Conservation (phyloP, 169 alveolate species). For the Theileria parva region DNA sequence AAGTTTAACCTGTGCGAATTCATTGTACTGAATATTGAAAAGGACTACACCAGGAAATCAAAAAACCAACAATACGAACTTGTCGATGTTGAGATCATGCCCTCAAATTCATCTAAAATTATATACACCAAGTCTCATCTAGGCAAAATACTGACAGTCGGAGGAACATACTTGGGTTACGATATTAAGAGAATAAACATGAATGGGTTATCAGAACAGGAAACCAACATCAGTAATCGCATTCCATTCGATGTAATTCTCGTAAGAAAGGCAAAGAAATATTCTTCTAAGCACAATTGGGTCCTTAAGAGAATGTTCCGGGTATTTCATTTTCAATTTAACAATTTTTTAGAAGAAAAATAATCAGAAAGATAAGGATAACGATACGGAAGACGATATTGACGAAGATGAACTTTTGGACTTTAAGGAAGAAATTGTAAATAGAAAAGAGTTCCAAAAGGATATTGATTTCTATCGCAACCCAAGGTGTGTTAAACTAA, state of each 20-base stretch:
- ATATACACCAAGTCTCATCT: conserved; percentile 66
- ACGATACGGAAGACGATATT: conserved; percentile 50
- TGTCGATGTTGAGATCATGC: conserved; percentile 66
- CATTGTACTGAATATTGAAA: conserved; percentile 55
- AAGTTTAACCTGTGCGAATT: conserved; percentile 62
- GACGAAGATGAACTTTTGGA: conserved; percentile 63
- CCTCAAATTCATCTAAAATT: conserved; percentile 50
- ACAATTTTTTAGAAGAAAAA: conserved; percentile 16
- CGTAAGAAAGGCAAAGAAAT: conserved; percentile 56
- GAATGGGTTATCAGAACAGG: conserved; percentile 66
- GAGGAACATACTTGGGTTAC: conserved; percentile 59
- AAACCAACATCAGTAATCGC: conserved; percentile 46
- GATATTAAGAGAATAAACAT: conserved; percentile 56
- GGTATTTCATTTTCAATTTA: conserved; percentile 7
- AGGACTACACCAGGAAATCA: conserved; percentile 25
- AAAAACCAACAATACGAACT: conserved; percentile 47
- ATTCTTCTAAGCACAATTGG: conserved; percentile 43
- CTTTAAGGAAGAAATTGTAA: conserved; percentile 62
- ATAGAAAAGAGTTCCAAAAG: conserved; percentile 58
- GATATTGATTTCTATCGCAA: conserved; percentile 60
- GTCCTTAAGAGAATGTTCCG: conserved; percentile 59
- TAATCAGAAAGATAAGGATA: conserved; percentile 33
- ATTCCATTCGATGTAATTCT: conserved; percentile 64
- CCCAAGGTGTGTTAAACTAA: conserved; percentile 46
- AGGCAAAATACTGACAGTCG: conserved; percentile 50